Conservation (phyloP, 768 basidiomycete genomes). For the Kockovaella imperatae region DNA sequence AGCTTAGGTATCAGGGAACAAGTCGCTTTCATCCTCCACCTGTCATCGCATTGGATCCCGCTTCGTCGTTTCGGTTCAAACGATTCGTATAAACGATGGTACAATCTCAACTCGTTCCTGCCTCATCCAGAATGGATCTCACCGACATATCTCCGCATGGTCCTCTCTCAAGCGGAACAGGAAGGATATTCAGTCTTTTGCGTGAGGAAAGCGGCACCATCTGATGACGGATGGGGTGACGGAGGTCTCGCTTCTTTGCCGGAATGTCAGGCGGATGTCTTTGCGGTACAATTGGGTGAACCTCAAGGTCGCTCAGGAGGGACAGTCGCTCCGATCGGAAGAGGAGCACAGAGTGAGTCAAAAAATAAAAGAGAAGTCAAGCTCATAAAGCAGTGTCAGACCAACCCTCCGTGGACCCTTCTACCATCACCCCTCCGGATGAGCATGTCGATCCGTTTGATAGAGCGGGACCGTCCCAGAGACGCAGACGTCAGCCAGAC, state of each 20-base stretch:
- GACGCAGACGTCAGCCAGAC: constrained; percentile 22
- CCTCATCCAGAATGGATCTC: constrained; percentile 70
- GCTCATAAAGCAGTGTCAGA: too few species aligned
- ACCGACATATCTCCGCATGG: constrained; percentile 73
- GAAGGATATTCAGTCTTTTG: constrained; percentile 56
- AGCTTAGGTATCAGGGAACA: constrained; percentile 55
- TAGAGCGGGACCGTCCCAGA: too few species aligned
- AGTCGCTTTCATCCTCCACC: constrained; percentile 78
- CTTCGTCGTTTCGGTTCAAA: constrained; percentile 58
- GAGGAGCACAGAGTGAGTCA: neutral
- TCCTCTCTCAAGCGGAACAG: constrained; percentile 73
- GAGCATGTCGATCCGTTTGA: constrained; percentile 14
- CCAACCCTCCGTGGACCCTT: constrained; percentile 24
- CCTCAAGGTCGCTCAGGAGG: constrained; percentile 50
- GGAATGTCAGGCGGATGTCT: constrained; percentile 58
- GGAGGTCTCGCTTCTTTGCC: constrained; percentile 75
- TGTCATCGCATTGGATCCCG: constrained; percentile 82
- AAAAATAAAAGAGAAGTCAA: neutral
- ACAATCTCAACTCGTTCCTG: constrained; percentile 75
- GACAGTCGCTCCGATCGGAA: too few species aligned
- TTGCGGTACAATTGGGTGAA: constrained; percentile 59
- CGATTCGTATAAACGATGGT: constrained; percentile 56
- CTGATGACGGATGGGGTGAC: constrained; percentile 22
- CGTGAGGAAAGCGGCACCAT: constrained; percentile 12
- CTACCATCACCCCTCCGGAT: constrained; percentile 8